Evolutionary conservation across 371 early-diverging fungal species (phyloP), one percentile per base, ranked within the genome.

Genomic region (Zychaea mexicana): DNA sequence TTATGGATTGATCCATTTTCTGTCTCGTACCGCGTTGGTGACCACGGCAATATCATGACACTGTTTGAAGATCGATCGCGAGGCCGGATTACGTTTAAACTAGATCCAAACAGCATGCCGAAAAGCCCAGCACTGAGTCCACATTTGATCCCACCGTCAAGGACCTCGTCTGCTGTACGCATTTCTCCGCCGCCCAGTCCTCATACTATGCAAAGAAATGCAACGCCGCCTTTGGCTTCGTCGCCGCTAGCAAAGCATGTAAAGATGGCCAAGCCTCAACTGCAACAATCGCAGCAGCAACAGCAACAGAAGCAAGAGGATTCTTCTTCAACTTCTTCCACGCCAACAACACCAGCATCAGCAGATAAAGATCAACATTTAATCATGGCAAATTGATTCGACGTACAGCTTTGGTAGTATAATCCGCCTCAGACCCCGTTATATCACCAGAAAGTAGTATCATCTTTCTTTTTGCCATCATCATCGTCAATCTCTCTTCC

Each of bases 1-100:
- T 62, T 93, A 21, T 93, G 93, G 93, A 84, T 89, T 61, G 93
- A 93, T 71, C 93, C 93, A 24, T 83, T 78, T 62, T 76, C 68
- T 42, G 92, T 92, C 6, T 83, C 88, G 13, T 93, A 90, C 77
- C 78, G 90, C 19, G 83, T 88, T 38, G 91, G 93, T 30, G 93
- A 93, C 70, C 83, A 87, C 61, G 88, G 90, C 13, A 77, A 81
- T 27, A 78, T 90, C 58, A 81, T 84, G 74, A 85, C 86, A 24
- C 68, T 92, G 19, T 92, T 85, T 66, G 85, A 86, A 62, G 88
- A 90, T 69, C 70, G 82, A 47, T 67, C 85, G 36, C 76, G 82
- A 57, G 79, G 82, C 47, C 72, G 84, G 57, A 65, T 83, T 60
- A 72, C 82, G 7, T 61, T 79, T 63, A 77, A 78, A 65, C 45